Percentiles rank a stretch among this genome's conserved stretches.
These are phyloP conservation scores for Suhomyces pyralidae DNA, from an alignment of 805 yeast genomes.

Conservation along the genomic window DNA sequence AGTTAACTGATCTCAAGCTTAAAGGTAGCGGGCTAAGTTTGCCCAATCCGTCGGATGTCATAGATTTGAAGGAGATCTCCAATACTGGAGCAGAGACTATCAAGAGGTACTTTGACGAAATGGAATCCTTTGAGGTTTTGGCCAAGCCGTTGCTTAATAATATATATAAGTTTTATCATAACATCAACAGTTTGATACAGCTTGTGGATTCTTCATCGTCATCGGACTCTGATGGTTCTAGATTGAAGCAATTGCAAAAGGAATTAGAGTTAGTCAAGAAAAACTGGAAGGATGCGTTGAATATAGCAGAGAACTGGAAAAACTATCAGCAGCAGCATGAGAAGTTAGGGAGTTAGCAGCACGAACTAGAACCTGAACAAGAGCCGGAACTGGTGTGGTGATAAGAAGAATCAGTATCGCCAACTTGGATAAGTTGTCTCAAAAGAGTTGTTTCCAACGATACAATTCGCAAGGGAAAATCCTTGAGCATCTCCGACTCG, in stretches of 20 bases:
- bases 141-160: conserved; percentile 35
- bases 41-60: conserved; percentile 32
- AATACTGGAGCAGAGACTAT: conserved; percentile 12
- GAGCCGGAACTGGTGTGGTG: background rate
- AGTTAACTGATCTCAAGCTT: conserved; percentile 18
- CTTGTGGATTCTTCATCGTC: conserved; percentile 4
- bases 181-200: conserved; percentile 13
- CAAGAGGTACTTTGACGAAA: conserved; percentile 23
- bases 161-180: conserved; percentile 34
- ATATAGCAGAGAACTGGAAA: conserved; percentile 40
- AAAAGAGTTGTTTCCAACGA: conserved; percentile 33
- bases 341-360: background rate
- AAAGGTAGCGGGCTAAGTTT: conserved; percentile 9
- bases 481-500: conserved; percentile 22
- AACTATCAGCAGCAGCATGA: conserved; percentile 9
- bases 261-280: conserved; percentile 31
- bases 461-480: conserved; percentile 27
- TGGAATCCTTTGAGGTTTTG: conserved; percentile 34
- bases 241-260: conserved; percentile 20
- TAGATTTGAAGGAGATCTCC: conserved; percentile 21
- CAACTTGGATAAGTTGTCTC: conserved; percentile 1
- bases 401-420: background rate
- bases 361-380: background rate
- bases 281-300: conserved; percentile 41
- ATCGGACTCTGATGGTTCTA: conserved; percentile 10